phyloP scores from a whole-genome alignment of 768 basidiomycete species.

The Termitomyces sp. region DNA sequence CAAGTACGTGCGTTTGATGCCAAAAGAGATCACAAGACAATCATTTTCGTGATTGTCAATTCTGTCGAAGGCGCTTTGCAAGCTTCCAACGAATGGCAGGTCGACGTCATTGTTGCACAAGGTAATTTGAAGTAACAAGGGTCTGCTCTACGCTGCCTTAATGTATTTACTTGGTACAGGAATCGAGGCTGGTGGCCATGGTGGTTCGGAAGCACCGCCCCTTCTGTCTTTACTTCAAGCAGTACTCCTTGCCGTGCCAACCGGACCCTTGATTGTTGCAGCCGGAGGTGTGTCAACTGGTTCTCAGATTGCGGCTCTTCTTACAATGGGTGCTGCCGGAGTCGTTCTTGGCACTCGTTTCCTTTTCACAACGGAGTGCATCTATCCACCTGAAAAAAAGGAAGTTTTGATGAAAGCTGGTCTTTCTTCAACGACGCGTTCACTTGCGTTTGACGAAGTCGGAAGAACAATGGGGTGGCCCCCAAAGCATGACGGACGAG shows the following conservation, averaged over 20 bases:
- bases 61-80: conserved; percentile 42
- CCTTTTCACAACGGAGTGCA: conserved; percentile 38
- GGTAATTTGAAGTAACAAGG: conserved; percentile 22
- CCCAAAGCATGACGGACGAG: background rate
- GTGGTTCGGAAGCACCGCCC: conserved; percentile 29
- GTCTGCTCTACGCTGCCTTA: background rate
- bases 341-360: conserved; percentile 45
- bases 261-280: conserved; percentile 32
- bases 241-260: conserved; percentile 24
- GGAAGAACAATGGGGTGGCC: conserved; percentile 6
- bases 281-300: conserved; percentile 47
- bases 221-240: conserved; percentile 30
- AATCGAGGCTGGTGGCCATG: conserved; percentile 47
- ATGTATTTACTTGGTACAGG: conserved; percentile 27
- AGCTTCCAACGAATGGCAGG: conserved; percentile 44
- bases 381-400: conserved; percentile 33
- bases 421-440: conserved; percentile 28
- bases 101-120: conserved; percentile 63
- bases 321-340: conserved; percentile 40
- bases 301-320: conserved; percentile 32
- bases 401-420: conserved; percentile 27
- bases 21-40: conserved; percentile 36
- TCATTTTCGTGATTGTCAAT: conserved; percentile 47
- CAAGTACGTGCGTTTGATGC: conserved; percentile 35
- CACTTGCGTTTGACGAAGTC: conserved; percentile 32